phyloP scores from a whole-genome alignment of 2,329 filamentous ascomycete species.

The Fusarium dimerum region DNA sequence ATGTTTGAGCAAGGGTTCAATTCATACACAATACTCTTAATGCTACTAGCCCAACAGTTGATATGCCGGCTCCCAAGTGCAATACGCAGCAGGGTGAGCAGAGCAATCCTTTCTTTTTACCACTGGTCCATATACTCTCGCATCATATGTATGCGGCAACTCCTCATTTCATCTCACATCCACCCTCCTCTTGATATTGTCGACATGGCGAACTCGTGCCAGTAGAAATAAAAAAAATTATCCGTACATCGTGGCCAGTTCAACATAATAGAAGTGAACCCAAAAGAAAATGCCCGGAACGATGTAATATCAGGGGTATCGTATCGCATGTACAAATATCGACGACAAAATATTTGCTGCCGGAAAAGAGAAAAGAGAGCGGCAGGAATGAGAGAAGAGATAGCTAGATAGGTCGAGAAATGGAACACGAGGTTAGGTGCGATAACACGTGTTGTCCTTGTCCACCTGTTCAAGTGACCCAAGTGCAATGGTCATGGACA shows the following conservation, averaged over 20 bases:
- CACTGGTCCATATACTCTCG: too few relatives aligned
- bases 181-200: not conserved
- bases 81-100: too few relatives aligned
- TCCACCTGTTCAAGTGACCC: not conserved
- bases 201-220: not conserved
- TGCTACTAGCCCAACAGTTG: too few relatives aligned
- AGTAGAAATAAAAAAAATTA: not conserved
- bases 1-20: too few relatives aligned
- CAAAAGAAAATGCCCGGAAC: not conserved
- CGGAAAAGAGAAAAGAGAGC: not conserved
- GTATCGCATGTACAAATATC: not conserved
- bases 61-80: too few relatives aligned
- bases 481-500: not conserved
- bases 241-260: not conserved
- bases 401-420: not conserved
- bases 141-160: too few relatives aligned
- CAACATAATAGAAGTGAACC: not conserved
- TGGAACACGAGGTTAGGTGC: not conserved
- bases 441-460: not conserved
- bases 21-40: too few relatives aligned
- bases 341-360: not conserved
- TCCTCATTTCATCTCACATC: too few relatives aligned
- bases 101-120: too few relatives aligned
- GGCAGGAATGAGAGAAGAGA: not conserved
- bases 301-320: not conserved